phyloP scores from a whole-genome alignment of 257 asterid genomes.

The Gentiana macrophylla region DNA sequence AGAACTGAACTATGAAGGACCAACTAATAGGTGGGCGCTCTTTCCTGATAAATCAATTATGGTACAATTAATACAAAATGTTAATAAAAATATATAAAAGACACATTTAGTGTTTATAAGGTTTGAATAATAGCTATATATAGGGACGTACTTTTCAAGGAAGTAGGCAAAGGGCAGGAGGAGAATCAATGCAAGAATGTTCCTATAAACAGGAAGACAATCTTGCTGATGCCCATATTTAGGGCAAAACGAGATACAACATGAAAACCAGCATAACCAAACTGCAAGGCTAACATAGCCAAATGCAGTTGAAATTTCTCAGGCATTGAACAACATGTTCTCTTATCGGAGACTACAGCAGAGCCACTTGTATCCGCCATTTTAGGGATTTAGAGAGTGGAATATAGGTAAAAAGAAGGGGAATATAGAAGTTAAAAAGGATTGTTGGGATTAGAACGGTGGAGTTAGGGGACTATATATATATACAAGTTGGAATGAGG shows the following conservation, averaged over 20 bases:
- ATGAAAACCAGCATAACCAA: slow-evolving; percentile 97
- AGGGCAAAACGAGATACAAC: slow-evolving; percentile 92
- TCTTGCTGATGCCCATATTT: slow-evolving; percentile 98
- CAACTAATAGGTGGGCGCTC: slow-evolving; percentile 74
- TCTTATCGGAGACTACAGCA: slow-evolving; percentile 13
- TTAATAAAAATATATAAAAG: not conserved
- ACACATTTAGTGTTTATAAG: too few species aligned
- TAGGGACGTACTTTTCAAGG: slow-evolving; percentile 60
- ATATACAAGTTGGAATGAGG: slow-evolving; percentile 30
- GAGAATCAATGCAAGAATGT: slow-evolving; percentile 82
- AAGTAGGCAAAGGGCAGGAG: slow-evolving; percentile 95
- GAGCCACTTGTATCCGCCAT: slow-evolving; percentile 70
- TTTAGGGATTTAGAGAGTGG: not conserved
- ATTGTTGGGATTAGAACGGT: slow-evolving; percentile 21
- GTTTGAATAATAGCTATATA: not conserved
- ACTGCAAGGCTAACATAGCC: slow-evolving; percentile 84
- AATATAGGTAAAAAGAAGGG: not conserved
- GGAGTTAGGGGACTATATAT: slow-evolving; percentile 56
- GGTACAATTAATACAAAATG: not conserved
- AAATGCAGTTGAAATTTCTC: slow-evolving; percentile 79
- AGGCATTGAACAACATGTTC: slow-evolving; percentile 50
- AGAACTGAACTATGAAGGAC: slow-evolving; percentile 66
- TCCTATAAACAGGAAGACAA: slow-evolving; percentile 87
- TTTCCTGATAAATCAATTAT: slow-evolving; percentile 48
- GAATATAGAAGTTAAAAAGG: not conserved